Evolutionary conservation across 352 stramenopile genomes (phyloP).

Genomic region (Phytophthora pini): DNA sequence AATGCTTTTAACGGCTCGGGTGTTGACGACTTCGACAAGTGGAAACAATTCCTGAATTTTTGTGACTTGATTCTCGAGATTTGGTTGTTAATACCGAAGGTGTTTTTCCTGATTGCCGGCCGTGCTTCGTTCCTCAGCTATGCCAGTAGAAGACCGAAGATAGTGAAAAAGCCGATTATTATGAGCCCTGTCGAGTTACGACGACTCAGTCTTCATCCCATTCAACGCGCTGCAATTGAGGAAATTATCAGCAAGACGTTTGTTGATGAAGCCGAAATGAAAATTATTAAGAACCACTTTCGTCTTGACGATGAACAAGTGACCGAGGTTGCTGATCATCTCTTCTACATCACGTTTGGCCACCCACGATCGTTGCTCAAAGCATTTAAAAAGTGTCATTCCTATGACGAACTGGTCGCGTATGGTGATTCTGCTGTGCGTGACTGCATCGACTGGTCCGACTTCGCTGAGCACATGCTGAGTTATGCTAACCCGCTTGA

Average conservation of each 20-base stretch:
- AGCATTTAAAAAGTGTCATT: neutral
- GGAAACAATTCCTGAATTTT: neutral
- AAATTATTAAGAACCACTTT: neutral
- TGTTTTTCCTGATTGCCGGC: slow-evolving; percentile 1
- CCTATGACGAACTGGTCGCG: neutral
- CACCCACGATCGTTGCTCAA: neutral
- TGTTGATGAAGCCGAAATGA: neutral
- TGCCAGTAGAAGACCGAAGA: neutral
- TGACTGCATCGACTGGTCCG: neutral
- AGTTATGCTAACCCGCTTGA: neutral
- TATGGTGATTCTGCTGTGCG: neutral
- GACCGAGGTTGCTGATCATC: neutral
- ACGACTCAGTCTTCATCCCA: neutral
- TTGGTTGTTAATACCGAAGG: neutral
- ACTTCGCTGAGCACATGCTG: neutral
- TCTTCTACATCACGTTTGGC: neutral
- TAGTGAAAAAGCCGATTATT: too few species aligned
- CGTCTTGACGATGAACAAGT: neutral
- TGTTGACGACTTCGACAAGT: neutral
- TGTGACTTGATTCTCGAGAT: neutral
- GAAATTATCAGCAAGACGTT: neutral
- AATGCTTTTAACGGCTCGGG: neutral
- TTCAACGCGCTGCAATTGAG: neutral
- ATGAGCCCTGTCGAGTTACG: neutral
- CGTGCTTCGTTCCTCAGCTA: neutral